A percentile compares a stretch with the other conserved stretches of the same genome.
These are phyloP conservation scores for Ambrosia trifida DNA, from an alignment of 129 eudicot genomes.

Conservation along the genomic window DNA sequence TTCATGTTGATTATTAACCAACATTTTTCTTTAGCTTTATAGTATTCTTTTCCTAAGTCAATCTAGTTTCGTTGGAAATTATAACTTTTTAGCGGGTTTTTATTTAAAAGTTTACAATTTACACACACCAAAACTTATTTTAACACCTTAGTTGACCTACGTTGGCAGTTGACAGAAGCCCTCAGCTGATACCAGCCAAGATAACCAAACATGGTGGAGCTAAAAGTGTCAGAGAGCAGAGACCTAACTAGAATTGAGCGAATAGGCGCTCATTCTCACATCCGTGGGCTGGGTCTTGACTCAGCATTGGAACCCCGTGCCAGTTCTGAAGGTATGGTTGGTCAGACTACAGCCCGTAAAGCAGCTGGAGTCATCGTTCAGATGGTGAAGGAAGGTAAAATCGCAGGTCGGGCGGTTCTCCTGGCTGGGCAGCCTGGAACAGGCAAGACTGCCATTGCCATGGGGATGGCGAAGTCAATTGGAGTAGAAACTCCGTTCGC, in stretches of 20 bases:
- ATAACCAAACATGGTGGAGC: slow-evolving; percentile 63
- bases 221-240: slow-evolving; percentile 74
- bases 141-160: too few species aligned
- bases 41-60: too few species aligned
- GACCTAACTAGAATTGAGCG: slow-evolving; percentile 89
- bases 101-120: too few species aligned
- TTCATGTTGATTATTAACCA: too few species aligned
- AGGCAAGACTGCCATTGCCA: slow-evolving; percentile 91
- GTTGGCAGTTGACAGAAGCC: background rate
- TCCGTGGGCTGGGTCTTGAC: slow-evolving; percentile 91
- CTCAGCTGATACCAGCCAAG: background rate
- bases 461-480: slow-evolving; percentile 95
- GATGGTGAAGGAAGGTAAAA: slow-evolving; percentile 87
- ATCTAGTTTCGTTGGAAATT: too few species aligned
- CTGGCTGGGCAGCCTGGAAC: slow-evolving; percentile 96
- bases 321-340: slow-evolving; percentile 88
- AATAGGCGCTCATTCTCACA: slow-evolving; percentile 94
- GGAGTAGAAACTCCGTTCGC: slow-evolving; percentile 89
- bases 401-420: slow-evolving; percentile 90
- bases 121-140: too few species aligned
- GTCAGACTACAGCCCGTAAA: slow-evolving; percentile 77
- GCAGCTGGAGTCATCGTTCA: slow-evolving; percentile 95
- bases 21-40: too few species aligned
- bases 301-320: slow-evolving; percentile 70
- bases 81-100: too few species aligned